Evolutionary conservation across 371 early-diverging fungal species (phyloP), one percentile per base, ranked within the genome.

Genomic region (Mucor ambiguus): DNA sequence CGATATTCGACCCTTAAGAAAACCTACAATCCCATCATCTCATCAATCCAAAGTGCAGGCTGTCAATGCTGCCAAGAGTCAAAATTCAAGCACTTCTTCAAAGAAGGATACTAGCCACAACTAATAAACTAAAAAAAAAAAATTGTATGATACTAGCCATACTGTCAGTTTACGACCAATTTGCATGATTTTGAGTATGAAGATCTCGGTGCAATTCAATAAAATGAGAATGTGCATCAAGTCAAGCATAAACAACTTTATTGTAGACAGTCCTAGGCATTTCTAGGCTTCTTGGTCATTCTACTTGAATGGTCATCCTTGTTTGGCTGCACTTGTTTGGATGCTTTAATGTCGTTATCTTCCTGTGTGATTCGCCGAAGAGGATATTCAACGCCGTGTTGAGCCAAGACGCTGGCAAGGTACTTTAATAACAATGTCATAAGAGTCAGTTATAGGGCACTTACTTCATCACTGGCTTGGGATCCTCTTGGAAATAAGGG

Each of bases 401-500:
- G 87, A 5, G 78, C 73, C 62, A 90, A 78, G 7, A 85, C 84
- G 58, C 88, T 62, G 35, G 14, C n/a, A 61, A 48, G 16, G 12
- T 46, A 35, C 35, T 43, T 37, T 22, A 61, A 26, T 49, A 49
- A 12, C 24, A 24, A 6, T 37, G 37, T 37, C 37, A 37, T n/a
- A 7, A 24, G 48, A 14, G 3, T 11, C 49, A 0, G 11, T 14
- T 4, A 9, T 18, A 54, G 30, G 4, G n/a, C 11, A 49, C 86
- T 75, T 85, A 93, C 93, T 89, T 87, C 77, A 86, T 78, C 11
- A 83, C 73, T 2, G 96, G 95, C 49, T 79, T 81, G 3, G 97
- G 96, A n/a, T 95, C 95, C 61, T 95, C 95, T 61, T 82, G 77
- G 66, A 99, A 99, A 68, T 96, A 98, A 22, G 92, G 87, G 71